Conservation (phyloP, 345 rosid genomes). For the Hypericum androsaemum region DNA sequence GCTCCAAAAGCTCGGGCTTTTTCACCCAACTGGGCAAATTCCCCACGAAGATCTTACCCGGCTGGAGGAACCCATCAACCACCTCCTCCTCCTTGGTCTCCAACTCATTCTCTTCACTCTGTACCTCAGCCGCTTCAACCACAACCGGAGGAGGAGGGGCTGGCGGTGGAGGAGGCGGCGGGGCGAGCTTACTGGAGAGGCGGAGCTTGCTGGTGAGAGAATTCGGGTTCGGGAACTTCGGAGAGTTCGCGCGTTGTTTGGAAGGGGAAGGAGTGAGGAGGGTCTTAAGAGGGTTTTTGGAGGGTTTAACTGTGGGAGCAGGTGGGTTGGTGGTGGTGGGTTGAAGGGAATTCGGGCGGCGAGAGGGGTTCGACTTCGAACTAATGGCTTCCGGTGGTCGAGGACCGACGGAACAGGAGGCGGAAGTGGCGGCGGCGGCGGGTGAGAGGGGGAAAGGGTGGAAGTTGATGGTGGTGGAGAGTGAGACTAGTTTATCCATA, state of each 20-base stretch:
- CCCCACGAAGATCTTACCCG: slow-evolving; percentile 80
- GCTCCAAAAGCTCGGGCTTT: slow-evolving; percentile 54
- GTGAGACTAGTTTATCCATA: slow-evolving; percentile 30
- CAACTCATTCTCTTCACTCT: slow-evolving; percentile 14
- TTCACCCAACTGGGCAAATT: slow-evolving; percentile 82
- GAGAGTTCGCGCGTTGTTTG: slow-evolving; percentile 1
- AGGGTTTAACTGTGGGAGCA: slow-evolving; percentile 8
- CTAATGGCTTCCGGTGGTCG: slow-evolving; percentile 20
- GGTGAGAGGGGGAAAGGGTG: slow-evolving; percentile 15
- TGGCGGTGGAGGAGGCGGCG: slow-evolving; percentile 41
- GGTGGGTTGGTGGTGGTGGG: slow-evolving; percentile 8
- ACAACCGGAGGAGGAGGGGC: slow-evolving; percentile 3
- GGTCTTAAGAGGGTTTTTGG: slow-evolving; percentile 54
- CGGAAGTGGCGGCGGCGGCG: slow-evolving; percentile 19
- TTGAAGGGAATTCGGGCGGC: slow-evolving; percentile 49
- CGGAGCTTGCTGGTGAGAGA: slow-evolving; percentile 58
- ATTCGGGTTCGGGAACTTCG: slow-evolving; percentile 18
- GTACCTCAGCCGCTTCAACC: no score
- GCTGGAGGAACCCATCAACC: slow-evolving; percentile 39
- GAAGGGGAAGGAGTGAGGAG: slow-evolving; percentile 23
- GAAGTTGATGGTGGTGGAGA: slow-evolving; percentile 30
- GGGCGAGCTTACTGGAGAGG: slow-evolving; percentile 66
- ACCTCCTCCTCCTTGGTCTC: slow-evolving; percentile 5
- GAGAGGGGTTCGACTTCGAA: slow-evolving; percentile 23
- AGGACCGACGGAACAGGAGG: slow-evolving; percentile 42